Base-by-base conservation (phyloP, 495 filamentous ascomycete genomes). In the Sphaerosporella brunnea region DNA sequence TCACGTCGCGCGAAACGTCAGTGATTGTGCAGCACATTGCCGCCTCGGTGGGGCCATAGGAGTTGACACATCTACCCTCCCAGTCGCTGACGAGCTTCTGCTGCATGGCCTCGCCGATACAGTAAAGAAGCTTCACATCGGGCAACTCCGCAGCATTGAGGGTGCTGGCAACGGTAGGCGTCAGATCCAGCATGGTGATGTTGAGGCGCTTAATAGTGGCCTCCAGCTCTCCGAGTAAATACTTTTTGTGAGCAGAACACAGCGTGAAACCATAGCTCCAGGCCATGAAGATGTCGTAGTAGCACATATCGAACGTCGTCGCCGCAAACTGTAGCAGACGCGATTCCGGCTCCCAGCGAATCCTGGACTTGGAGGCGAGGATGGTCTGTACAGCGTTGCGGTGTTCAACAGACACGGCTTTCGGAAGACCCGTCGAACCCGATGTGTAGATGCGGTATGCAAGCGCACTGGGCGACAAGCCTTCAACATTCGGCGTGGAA, bases 21-120 rank as follows among this genome's bases (percentile, higher is more conserved):
- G 45, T 51, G 28, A 61, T 57, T 16, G 58, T 61, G 46, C 58
- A 61, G 46, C 58, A 61, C 58, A 61, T 61, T 9, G 58, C 54
- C 19, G 58, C 54, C 44, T 61, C 58, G 53, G 65, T 62, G 0
- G 74, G 77, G 0, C 77, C 77, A 48, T 78, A 80, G 2, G 67
- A 69, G 43, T 77, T 77, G 15, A 76, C 13, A 73, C 62, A 54
- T 63, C 62, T 26, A 70, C 52, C n/a, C 62, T 63, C 69, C 77
- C 77, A 80, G 39, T 70, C 71, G 0, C 58, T 62, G 4, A 75
- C 65, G 46, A 71, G 64, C 13, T 72, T 70, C 15, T 63, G 58
- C 2, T 69, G 62, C 66, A 78, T 68, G 41, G 73, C 68, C 44
- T 79, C 77, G 13, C 65, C 65, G 39, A 64, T 65, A 45, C 65